A percentile compares a stretch with the other conserved stretches of the same genome.
Conservation (phyloP, 2,329 filamentous ascomycete genomes). For the Aspergillus fumigatus region DNA sequence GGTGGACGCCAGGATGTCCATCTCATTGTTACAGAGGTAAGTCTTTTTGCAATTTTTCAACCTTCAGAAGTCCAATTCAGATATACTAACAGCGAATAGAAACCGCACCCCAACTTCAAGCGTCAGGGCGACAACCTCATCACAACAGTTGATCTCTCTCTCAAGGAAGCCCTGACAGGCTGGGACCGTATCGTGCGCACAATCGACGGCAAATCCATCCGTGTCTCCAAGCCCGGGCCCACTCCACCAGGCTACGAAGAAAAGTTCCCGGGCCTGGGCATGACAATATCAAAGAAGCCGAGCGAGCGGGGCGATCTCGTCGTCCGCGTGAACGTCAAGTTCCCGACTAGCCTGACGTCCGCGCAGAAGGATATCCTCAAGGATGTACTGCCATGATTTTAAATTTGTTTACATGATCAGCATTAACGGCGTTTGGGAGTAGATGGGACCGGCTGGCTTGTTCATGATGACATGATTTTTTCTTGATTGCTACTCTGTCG, state of each 20-base stretch:
- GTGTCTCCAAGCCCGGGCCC: slow-evolving; percentile 73
- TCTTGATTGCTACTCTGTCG: no score
- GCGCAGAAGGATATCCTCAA: slow-evolving; percentile 76
- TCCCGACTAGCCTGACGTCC: slow-evolving; percentile 71
- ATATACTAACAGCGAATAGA: slow-evolving; percentile 55
- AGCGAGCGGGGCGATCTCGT: slow-evolving; percentile 80
- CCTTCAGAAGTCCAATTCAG: not conserved
- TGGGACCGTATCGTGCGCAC: slow-evolving; percentile 90
- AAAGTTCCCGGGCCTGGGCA: slow-evolving; percentile 77
- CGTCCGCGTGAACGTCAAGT: slow-evolving; percentile 87
- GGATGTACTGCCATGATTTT: slow-evolving; percentile 61
- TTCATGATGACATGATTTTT: no score
- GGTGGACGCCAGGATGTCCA: slow-evolving; percentile 93
- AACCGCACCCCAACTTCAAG: slow-evolving; percentile 77
- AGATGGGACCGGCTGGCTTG: no score
- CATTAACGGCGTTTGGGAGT: no score
- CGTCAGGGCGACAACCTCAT: slow-evolving; percentile 86
- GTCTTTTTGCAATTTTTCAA: slow-evolving; percentile 23
- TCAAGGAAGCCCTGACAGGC: slow-evolving; percentile 92
- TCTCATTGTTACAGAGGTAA: slow-evolving; percentile 90
- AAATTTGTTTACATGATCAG: no score
- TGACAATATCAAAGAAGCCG: slow-evolving; percentile 91
- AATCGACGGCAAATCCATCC: slow-evolving; percentile 84
- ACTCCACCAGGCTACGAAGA: slow-evolving; percentile 82
- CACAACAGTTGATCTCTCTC: slow-evolving; percentile 70